Conservation (phyloP, 371 early-diverging fungal genomes). For the Umbelopsis sp. region DNA sequence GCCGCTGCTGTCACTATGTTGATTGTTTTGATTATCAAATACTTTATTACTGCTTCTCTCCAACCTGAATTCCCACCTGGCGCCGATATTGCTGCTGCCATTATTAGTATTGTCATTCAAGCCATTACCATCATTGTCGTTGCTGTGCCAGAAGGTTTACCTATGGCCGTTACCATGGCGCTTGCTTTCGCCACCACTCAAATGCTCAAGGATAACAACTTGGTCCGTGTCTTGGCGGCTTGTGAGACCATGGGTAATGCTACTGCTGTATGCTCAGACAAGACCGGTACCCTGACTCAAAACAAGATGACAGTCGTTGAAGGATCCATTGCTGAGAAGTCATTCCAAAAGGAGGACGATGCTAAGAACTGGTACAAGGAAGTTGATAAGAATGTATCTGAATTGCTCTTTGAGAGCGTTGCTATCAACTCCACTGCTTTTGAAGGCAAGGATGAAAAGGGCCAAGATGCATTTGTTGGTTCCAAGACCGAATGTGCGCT, state of each 20-base stretch:
- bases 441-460: conserved; percentile 79
- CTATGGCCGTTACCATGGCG: conserved; percentile 96
- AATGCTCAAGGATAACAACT: conserved; percentile 93
- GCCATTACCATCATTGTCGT: conserved; percentile 93
- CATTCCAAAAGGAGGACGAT: conserved; percentile 39
- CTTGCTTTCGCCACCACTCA: conserved; percentile 94
- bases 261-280: conserved; percentile 96
- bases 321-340: conserved; percentile 56
- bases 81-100: conserved; percentile 64
- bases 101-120: conserved; percentile 81
- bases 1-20: conserved; percentile 81
- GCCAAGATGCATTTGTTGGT: conserved; percentile 78
- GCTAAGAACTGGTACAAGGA: conserved; percentile 36
- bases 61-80: conserved; percentile 58
- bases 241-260: conserved; percentile 99
- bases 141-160: conserved; percentile 98
- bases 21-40: conserved; percentile 76
- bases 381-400: conserved; percentile 33
- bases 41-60: conserved; percentile 71
- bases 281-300: conserved; percentile 96
- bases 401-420: conserved; percentile 64
- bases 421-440: conserved; percentile 91
- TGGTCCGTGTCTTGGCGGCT: conserved; percentile 92
- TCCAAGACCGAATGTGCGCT: conserved; percentile 95
- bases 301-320: conserved; percentile 95